phyloP scores from a whole-genome alignment of 2,329 filamentous ascomycete genomes.

The Arthroderma sp. region DNA sequence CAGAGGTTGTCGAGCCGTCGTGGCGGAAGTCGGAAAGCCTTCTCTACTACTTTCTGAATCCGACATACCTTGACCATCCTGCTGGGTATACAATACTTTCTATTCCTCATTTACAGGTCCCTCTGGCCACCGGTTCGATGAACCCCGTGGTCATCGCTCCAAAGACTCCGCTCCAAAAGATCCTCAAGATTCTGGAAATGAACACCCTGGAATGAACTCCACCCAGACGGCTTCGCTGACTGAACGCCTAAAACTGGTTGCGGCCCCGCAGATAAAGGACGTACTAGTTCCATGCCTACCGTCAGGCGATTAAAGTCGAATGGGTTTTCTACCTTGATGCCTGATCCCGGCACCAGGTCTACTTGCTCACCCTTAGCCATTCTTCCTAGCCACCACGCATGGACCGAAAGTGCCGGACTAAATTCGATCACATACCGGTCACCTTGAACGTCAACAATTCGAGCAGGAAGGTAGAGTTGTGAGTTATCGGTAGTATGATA shows the following conservation, averaged over 20 bases:
- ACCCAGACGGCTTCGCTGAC: constrained; percentile 11
- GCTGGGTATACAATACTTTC: too few species aligned
- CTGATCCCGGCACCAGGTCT: constrained; percentile 10
- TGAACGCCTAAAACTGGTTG: constrained; percentile 10
- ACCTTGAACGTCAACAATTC: constrained; percentile 11
- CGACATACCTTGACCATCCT: too few species aligned
- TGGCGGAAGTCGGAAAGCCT: too few species aligned
- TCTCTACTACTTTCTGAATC: too few species aligned
- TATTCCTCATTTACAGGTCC: too few species aligned
- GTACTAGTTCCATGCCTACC: constrained; percentile 10
- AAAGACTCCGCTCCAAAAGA: constrained; percentile 2
- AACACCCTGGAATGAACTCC: constrained; percentile 12
- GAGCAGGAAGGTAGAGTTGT: constrained; percentile 12
- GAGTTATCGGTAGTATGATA: constrained; percentile 10
- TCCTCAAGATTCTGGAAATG: constrained; percentile 2
- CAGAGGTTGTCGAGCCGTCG: too few species aligned
- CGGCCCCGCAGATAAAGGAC: constrained; percentile 9
- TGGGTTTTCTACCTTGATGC: constrained; percentile 11
- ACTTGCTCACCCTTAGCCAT: constrained; percentile 9
- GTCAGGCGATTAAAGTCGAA: constrained; percentile 10
- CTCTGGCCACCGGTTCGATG: not conserved
- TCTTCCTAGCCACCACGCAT: constrained; percentile 10
- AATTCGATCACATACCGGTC: constrained; percentile 11
- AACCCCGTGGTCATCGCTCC: not conserved
- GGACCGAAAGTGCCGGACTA: constrained; percentile 11